Evolutionary conservation across 2,329 filamentous ascomycete species (phyloP), one percentile per base, ranked within the genome.

Genomic region (Leptographium flavum): DNA sequence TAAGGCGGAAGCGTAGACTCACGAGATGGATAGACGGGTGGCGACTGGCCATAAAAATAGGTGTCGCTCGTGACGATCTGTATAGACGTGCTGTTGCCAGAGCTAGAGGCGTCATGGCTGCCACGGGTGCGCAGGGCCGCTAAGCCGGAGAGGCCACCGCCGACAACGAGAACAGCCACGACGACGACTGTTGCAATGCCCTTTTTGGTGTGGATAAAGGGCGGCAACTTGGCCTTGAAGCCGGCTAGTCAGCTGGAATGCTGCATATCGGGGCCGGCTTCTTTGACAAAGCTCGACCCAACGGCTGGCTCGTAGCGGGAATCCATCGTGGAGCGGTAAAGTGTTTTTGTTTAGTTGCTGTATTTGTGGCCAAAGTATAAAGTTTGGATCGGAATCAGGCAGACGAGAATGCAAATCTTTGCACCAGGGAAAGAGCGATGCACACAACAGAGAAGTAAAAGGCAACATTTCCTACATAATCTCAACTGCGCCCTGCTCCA

Each of bases 11-110:
- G 15, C 15, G 37, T 15, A 33, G 23, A 61, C 69, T 56, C 53
- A 73, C 69, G 70, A 8, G 70, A 69, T 5, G 70, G 70, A 50
- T 73, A 72, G 0, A 73, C 65, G 0, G 67, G 61, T 25, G 67
- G 67, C 9, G 69, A 72, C 50, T 65, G 58, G 32, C 70, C 70
- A 46, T 71, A 72, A 44, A 74, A 74, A 46, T 61, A 60, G 0
- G 56, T 49, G 50, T 74, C 67, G 35, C 62, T 58, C 4, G 53
- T 60, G 44, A 71, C 65, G 27, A 54, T 47, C 25, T 36, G 46
- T 9, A 22, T 35, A 15, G 13, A 19, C 22, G 10, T 36, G 14
- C 35, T 19, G 31, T 17, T 31, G 7, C 10, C 31, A 4, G 9
- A 5, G 17, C 7, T 8, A 10, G 38, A 17, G 19, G n/a, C n/a